Conservation (phyloP, 306 rosid genomes). For the Dalbergia cochinchinensis region DNA sequence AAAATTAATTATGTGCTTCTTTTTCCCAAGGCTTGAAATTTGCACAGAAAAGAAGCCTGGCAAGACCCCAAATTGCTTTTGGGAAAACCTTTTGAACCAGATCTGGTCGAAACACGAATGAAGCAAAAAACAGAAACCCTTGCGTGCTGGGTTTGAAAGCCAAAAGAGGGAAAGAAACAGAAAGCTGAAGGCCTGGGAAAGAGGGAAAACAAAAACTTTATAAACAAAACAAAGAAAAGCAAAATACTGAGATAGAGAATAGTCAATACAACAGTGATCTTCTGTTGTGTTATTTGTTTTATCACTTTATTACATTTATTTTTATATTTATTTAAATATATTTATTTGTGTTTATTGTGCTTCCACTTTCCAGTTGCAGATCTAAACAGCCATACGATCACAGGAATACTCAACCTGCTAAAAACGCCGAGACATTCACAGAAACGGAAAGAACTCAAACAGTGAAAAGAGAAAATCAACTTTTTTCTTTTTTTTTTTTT, state of each 20-base stretch:
- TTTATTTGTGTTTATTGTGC: constrained; percentile 45
- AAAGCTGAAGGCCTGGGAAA: constrained; percentile 40
- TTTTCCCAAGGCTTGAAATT: constrained; percentile 35
- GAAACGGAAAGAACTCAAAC: constrained; percentile 62
- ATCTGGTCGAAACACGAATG: constrained; percentile 46
- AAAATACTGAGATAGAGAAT: constrained; percentile 6
- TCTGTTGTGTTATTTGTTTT: constrained; percentile 31
- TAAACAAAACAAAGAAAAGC: background rate
- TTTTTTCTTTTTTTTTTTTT: constrained; percentile 37
- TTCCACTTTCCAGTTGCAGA: constrained; percentile 69
- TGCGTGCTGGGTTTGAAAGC: constrained; percentile 38
- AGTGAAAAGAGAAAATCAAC: constrained; percentile 46
- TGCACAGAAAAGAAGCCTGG: constrained; percentile 48
- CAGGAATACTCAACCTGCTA: constrained; percentile 65
- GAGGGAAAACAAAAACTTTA: background rate
- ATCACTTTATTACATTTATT: too few species aligned
- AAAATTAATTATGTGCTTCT: constrained; percentile 28
- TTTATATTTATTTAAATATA: background rate
- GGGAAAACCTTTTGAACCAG: constrained; percentile 49
- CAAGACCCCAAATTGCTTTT: constrained; percentile 43
- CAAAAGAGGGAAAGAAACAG: constrained; percentile 46
- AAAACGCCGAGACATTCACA: constrained; percentile 87
- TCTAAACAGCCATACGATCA: constrained; percentile 65
- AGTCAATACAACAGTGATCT: constrained; percentile 65
- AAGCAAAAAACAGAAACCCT: constrained; percentile 37